Percentiles rank a stretch among this genome's conserved stretches.
Conservation (phyloP, 2,329 filamentous ascomycete species). For the Penicillium sp. region DNA sequence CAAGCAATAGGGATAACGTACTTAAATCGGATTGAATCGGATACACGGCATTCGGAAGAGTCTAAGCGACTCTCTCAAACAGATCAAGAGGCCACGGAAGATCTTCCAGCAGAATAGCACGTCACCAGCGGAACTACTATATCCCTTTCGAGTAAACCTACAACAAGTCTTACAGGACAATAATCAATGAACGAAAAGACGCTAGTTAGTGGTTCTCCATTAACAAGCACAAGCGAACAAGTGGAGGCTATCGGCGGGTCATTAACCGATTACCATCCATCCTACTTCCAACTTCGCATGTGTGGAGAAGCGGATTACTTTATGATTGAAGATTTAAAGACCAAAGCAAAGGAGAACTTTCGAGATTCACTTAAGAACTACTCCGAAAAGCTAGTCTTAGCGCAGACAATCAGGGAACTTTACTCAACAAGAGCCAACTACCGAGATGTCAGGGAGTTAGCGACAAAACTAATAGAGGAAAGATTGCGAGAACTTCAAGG, state of each 20-base stretch:
- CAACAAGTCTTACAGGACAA: too few species aligned
- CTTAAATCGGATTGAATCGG: too few species aligned
- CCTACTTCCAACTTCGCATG: slow-evolving; percentile 13
- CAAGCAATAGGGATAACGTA: not conserved
- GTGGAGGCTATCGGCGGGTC: not conserved
- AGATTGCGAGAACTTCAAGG: not conserved
- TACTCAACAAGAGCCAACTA: slow-evolving; percentile 1
- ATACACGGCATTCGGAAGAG: not conserved
- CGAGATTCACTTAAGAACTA: not conserved
- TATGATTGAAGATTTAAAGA: slow-evolving; percentile 10
- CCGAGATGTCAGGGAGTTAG: not conserved
- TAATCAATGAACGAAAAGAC: not conserved
- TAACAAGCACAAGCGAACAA: not conserved
- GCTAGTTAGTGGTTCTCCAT: not conserved
- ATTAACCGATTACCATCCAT: not conserved
- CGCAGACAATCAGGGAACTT: not conserved
- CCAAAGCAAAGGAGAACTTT: not conserved
- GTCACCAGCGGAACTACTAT: too few species aligned
- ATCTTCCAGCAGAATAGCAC: too few species aligned
- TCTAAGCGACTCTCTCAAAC: too few species aligned
- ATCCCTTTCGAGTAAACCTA: too few species aligned
- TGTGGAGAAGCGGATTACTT: slow-evolving; percentile 11
- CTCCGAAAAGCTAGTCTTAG: not conserved
- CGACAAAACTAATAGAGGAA: not conserved
- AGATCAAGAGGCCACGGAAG: too few species aligned